Evolutionary conservation across 148 eudicot species (phyloP), one percentile per base, ranked within the genome.

Genomic region (Heliosperma pusillum): DNA sequence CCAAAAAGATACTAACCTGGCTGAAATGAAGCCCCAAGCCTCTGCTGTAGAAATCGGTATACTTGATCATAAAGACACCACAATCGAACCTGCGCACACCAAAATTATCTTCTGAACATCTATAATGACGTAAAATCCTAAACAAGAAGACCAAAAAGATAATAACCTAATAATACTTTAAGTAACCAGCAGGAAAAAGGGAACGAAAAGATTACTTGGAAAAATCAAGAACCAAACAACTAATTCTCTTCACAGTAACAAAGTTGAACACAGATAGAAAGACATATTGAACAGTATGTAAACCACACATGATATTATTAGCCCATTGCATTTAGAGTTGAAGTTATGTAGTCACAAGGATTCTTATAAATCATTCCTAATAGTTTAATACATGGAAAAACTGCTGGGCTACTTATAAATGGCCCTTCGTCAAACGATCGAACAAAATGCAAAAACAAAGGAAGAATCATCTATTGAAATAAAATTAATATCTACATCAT

Each of bases 61-160:
- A 95, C 76, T 95, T 95, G 80, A 95, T 79, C 97, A 95, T 95
- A 83, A 95, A 95, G 83, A 95, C 78, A 58, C 99, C 99, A 80
- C 99, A 95, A 76, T 95, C 98, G 52, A n/a, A 95, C 86, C 98
- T 95, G 87, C 74, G 70, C 27, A 80, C 71, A 77, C 42, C 74
- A 50, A 74, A 44, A 27, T 22, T 77, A 47, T 26, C 3, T 52
- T 62, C 59, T 40, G 50, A 53, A 26, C 45, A 67, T 76, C 44
- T 26, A 76, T 33, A 36, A 47, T 24, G 15, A 61, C 33, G n/a
- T 25, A 29, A n/a, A 71, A 59, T n/a, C 10, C 24, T 58, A 24
- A 47, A 58, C 78, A 52, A 74, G 42, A 10, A 36, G 55, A 50
- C 55, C 15, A 69, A 59, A 79, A 17, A 15, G 24, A 36, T n/a